Base-by-base conservation (phyloP, 305 asterid species). In the Plantago coronopus region DNA sequence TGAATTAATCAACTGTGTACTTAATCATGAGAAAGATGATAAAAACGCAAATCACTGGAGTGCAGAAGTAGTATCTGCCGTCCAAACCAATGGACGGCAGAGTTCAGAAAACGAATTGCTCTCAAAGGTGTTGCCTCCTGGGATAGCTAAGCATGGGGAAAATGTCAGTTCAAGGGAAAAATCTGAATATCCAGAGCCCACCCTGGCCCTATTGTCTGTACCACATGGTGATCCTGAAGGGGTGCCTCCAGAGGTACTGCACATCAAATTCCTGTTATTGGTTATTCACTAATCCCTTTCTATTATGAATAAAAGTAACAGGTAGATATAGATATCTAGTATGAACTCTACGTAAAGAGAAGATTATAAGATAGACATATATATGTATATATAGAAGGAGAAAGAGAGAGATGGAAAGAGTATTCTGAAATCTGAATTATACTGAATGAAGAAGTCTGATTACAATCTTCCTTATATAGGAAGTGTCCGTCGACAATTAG, bases 231-330 rank as follows among this genome's bases (percentile, higher is more conserved):
- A 83, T 77, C 93, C 84, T 31, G 79, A 77, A 47, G 83, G 77
- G 70, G 86, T 85, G 66, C 97, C 93, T 65, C 95, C 95, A 38
- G 97, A 85, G 95, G 97, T 86, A 84, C 66, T 59, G 57, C 47
- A 56, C 59, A 17, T 38, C 27, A 16, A 22, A 23, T 45, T 69
- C 46, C 3, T 27, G 7, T 17, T 67, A 57, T 18, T 37, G 16
- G 61, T 27, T 48, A 21, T 18, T 11, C 17, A 18, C 27, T 47
- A 7, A 50, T 19, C 13, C n/a, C 34, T 57, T 19, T 38, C 5
- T 11, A 3, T 29, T 17, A n/a, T n/a, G n/a, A n/a, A n/a, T n/a
- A n/a, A n/a, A n/a, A n/a, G n/a, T n/a, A n/a, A n/a, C n/a, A n/a
- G n/a, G n/a, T n/a, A n/a, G n/a, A n/a, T n/a, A n/a, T n/a, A n/a